Base-by-base conservation (phyloP, 108 stramenopile species). In the Thalassiosira profunda region DNA sequence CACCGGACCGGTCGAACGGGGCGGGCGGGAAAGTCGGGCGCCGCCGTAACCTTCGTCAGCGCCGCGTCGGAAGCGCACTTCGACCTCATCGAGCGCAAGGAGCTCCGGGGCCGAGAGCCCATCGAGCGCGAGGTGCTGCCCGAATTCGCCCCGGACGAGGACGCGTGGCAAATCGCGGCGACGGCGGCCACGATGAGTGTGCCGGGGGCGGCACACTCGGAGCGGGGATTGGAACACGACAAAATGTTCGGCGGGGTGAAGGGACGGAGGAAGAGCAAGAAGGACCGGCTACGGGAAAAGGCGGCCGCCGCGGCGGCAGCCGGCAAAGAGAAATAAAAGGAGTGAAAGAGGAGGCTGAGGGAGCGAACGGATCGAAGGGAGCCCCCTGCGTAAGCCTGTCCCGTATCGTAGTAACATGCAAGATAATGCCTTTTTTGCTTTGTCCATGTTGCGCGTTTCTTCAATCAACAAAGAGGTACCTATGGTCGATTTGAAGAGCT, bases 1-100 rank as follows among this genome's bases (percentile, higher is more conserved):
- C 99, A 99, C 76, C 89, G 99, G 11, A 85, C 90, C 14, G 99
- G 99, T 20, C 71, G 99, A 15, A 98, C 98, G 5, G 99, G 97
- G 9, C 87, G 99, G n/a, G 99, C 98, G 0, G 98, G 98, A 9
- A 77, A 86, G 35, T 73, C 63, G 30, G 99, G 99, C 12, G 72
- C 65, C 18, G 95, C 96, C 9, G 72, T 98, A 52, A 90, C 93
- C 10, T 94, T 99, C 59, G 87, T 98, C 34, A 98, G 79, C 20
- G 83, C 88, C 4, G 58, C 63, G n/a, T 84, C 52, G 20, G 89
- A 86, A 68, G 74, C 82, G 23, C 88, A 90, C 47, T 79, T 87
- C 49, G 73, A 87, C 26, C 54, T 93, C 42, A 87, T 93, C 58
- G 86, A 93, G 42, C 79, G 76, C 58, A 67, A 82, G 45, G 86